Conservation (phyloP, 139 green algal species). For the Micractinium conductrix region DNA sequence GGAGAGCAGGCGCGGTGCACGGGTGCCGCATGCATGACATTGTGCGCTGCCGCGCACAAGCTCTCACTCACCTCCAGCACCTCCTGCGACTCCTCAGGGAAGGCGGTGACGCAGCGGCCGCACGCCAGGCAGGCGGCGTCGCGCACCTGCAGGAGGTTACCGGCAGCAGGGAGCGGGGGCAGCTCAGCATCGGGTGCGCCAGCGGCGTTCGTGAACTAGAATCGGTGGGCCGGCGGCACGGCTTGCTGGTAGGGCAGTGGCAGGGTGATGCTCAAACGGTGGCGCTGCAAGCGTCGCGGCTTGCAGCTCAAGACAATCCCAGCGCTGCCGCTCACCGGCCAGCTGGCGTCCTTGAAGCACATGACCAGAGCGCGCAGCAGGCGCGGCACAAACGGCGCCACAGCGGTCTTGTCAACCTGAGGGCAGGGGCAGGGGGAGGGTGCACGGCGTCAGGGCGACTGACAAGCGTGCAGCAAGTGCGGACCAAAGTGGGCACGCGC, state of each 20-base stretch:
- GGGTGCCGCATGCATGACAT: no score
- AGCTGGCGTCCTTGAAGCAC: constrained; percentile 86
- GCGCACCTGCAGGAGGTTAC: constrained; percentile 31
- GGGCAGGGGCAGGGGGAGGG: not conserved
- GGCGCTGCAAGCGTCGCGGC: not conserved
- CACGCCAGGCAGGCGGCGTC: constrained; percentile 59
- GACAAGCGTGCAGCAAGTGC: no score
- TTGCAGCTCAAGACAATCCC: not conserved
- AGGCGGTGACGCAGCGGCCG: constrained; percentile 59
- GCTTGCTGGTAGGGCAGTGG: no score
- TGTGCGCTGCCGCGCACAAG: no score
- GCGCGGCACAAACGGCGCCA: constrained; percentile 68
- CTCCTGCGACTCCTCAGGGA: constrained; percentile 30
- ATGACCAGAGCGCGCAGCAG: constrained; percentile 75
- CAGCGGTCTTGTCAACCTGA: constrained; percentile 58
- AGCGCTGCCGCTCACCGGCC: constrained; percentile 80
- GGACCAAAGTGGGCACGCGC: no score
- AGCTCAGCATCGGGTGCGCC: no score
- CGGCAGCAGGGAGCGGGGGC: no score
- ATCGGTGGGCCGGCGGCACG: no score
- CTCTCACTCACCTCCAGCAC: constrained; percentile 18
- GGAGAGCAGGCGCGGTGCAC: no score
- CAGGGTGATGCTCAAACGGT: no score
- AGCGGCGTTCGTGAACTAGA: no score
- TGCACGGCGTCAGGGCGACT: no score